Percentiles rank a stretch among this genome's conserved stretches.
Evolutionary conservation across 176 grass and related monocot species (phyloP).

Genomic region (Secale cereale): DNA sequence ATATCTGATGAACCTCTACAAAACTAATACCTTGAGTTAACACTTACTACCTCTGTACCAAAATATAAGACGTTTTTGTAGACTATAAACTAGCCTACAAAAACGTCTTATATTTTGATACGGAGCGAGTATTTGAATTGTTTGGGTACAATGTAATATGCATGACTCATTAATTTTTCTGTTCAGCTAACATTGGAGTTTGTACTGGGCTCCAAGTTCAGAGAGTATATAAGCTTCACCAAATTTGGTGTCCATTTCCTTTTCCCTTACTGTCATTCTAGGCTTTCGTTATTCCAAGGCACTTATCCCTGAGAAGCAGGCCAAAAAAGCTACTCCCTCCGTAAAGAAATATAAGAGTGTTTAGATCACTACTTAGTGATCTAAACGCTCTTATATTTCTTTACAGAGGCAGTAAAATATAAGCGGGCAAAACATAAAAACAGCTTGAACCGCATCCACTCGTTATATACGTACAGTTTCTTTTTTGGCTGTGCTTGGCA

Average conservation of each 20-base stretch:
- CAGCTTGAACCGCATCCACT: no score
- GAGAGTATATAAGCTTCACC: background rate
- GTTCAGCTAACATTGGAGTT: background rate
- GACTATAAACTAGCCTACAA: no score
- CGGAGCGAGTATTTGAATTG: background rate
- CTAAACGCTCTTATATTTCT: no score
- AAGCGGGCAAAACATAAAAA: no score
- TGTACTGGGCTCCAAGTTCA: background rate
- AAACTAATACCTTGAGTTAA: background rate
- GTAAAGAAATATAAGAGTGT: no score
- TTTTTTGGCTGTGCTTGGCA: background rate
- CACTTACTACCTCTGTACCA: no score
- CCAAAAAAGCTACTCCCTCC: background rate
- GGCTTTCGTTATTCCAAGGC: background rate
- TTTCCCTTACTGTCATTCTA: background rate
- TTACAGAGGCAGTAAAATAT: no score
- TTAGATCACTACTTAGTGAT: no score
- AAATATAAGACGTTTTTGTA: no score
- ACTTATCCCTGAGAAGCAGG: background rate
- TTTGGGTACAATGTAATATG: background rate
- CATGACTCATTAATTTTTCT: background rate
- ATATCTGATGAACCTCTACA: background rate
- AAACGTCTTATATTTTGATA: no score
- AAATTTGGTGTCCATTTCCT: background rate
- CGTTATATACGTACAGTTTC: no score